phyloP scores from a whole-genome alignment of 441 rosid genomes.

The Adansonia rubrostipa region DNA sequence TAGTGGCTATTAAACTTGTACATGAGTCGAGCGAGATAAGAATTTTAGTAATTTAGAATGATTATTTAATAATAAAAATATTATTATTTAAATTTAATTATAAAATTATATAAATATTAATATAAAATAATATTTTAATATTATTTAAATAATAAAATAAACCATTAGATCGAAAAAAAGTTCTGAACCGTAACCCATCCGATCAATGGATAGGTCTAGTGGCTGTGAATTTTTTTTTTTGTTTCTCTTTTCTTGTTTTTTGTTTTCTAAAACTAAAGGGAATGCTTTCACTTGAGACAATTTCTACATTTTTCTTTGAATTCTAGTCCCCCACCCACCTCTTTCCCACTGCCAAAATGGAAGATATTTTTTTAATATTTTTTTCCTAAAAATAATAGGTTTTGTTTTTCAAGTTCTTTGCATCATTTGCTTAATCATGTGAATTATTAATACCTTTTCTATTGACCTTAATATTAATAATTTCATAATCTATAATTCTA shows the following conservation, averaged over 20 bases:
- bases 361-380: neutral
- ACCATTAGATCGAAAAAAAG: too few species aligned
- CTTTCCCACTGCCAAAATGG: neutral
- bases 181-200: too few species aligned
- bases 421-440: constrained; percentile 17
- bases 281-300: constrained; percentile 5
- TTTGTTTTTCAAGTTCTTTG: neutral
- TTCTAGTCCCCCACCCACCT: neutral
- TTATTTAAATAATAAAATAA: too few species aligned
- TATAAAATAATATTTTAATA: too few species aligned
- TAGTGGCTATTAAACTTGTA: neutral
- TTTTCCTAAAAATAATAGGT: neutral
- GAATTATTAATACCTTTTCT: neutral
- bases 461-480: neutral
- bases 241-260: too few species aligned
- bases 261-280: neutral
- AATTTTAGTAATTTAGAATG: too few species aligned
- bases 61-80: too few species aligned
- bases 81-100: too few species aligned
- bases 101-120: too few species aligned
- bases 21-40: too few species aligned
- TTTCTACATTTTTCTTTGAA: neutral
- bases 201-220: too few species aligned
- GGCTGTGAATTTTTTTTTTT: too few species aligned
- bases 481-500: neutral